phyloP scores from a whole-genome alignment of 768 basidiomycete genomes.

The Cystofilobasidium ferigula region DNA sequence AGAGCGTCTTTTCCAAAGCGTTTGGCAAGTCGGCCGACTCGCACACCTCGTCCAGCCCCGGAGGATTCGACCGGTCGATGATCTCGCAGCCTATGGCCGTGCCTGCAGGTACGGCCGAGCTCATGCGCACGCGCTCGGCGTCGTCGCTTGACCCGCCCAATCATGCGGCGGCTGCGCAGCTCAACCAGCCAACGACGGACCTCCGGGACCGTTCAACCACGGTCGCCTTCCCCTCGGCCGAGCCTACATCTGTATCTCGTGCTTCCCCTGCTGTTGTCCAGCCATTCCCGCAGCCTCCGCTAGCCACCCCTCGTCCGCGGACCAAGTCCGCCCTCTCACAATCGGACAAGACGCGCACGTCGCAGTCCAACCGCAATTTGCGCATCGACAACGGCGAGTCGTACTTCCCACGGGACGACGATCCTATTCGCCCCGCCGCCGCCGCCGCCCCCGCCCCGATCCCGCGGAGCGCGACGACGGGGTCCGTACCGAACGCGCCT shows the following conservation, averaged over 20 bases:
- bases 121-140: neutral
- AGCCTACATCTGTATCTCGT: no score
- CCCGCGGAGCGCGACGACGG: no score
- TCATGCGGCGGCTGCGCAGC: neutral
- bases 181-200: neutral
- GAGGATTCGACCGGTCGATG: neutral
- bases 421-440: neutral
- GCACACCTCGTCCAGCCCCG: neutral
- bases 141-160: neutral
- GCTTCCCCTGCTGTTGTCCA: no score
- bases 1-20: slow-evolving; percentile 8
- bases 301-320: neutral
- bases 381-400: neutral
- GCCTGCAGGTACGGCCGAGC: neutral
- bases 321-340: neutral
- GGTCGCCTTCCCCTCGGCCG: neutral
- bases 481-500: no score
- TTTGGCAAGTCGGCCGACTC: neutral
- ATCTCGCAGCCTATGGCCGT: neutral
- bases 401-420: neutral
- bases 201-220: neutral
- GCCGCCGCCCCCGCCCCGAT: no score
- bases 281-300: neutral
- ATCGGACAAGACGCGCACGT: neutral
- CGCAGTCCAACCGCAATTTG: neutral